Evolutionary conservation across 148 eudicot genomes (phyloP).

Genomic region (Diospyros lotus): DNA sequence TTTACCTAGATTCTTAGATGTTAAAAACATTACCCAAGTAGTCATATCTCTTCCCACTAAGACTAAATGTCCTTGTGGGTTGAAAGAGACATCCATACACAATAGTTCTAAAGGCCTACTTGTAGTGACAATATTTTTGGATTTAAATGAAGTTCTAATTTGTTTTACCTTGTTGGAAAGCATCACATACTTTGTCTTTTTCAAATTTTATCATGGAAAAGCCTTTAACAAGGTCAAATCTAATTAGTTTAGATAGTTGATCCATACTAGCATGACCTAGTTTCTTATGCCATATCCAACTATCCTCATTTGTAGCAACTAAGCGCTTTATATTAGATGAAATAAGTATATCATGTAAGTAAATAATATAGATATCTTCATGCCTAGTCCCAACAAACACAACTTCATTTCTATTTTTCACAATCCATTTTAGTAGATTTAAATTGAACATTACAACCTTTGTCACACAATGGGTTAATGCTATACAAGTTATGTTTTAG

Average conservation of each 20-base stretch:
- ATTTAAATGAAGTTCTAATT: neutral
- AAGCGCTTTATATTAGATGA: neutral
- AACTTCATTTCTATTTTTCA: neutral
- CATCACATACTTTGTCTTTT: neutral
- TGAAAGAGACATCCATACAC: neutral
- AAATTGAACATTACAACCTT: neutral
- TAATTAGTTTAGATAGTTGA: neutral
- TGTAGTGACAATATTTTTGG: neutral
- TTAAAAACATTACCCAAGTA: neutral
- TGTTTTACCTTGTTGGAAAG: neutral
- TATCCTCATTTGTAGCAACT: neutral
- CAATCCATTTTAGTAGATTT: neutral
- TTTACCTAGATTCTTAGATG: neutral
- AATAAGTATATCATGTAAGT: neutral
- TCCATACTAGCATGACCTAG: neutral
- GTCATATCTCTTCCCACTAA: neutral
- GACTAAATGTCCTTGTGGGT: neutral
- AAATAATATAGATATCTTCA: neutral
- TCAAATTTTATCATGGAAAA: neutral
- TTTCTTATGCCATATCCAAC: neutral
- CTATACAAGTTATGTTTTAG: slow-evolving; percentile 9
- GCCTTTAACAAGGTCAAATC: neutral
- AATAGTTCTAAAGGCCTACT: neutral
- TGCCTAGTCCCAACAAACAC: neutral
- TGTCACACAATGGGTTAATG: slow-evolving; percentile 11